Evolutionary conservation across 257 asterid species (phyloP), one percentile per base, ranked within the genome.

Genomic region (Craterostigma plantagineum): DNA sequence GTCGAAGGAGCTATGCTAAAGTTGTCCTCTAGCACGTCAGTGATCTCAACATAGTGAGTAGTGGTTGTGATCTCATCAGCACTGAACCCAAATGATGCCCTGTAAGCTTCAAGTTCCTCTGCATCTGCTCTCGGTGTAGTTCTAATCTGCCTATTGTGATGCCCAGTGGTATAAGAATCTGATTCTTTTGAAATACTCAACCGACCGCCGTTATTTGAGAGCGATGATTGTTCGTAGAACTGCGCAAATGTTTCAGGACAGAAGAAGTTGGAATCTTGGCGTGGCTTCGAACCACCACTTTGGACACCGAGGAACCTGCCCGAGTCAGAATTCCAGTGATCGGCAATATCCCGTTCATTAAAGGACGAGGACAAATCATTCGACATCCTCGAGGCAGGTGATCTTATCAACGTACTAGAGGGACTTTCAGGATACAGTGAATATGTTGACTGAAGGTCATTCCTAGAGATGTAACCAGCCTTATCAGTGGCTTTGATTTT

Each of bases 231-330:
- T 51, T 90, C 96, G 62, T 90, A 90, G 65, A 65, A 90, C 68
- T 90, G 85, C n/a, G 99, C 96, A 63, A 83, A 90, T 11, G 96
- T 90, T 63, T 83, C 94, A 1, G 99, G 99, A 61, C 94, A 83
- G 75, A 90, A 90, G 69, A 90, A 90, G 61, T 83, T 90, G 16
- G 99, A 76, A 63, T 71, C 95, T 56, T 70, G 79, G 18, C 80
- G 61, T 34, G 72, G 50, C 50, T 70, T 72, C 41, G 81, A 61
- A 44, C 51, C 76, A 49, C 70, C 73, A 39, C 38, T 49, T 43
- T 57, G 67, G 54, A 54, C 46, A 51, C 68, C 84, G 33, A 50
- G 44, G 42, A 66, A 61, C 63, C 66, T 55, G 63, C 75, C 79
- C 1, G 94, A 72, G 37, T 72, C 79, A 7, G 91, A 61, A 35